Evolutionary conservation across 805 yeast genomes (phyloP), one percentile per base, ranked within the genome.

Genomic region (Yarrowia divulgata): DNA sequence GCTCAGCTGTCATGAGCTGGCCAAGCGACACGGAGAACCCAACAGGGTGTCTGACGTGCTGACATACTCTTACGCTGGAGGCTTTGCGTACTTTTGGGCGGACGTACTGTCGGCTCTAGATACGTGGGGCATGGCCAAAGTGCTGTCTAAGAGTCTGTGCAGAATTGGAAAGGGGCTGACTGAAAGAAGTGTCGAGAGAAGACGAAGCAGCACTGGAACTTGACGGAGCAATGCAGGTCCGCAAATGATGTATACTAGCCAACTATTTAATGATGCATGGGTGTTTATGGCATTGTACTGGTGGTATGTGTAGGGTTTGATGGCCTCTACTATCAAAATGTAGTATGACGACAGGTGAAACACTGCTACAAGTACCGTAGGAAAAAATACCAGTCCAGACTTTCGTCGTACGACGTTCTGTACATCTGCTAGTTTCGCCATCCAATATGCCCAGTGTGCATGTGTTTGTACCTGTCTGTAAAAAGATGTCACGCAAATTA

Each of bases 121-220:
- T 35, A 68, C 73, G 29, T 76, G 78, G 77, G 74, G 75, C 10
- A 63, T 75, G 19, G 73, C 75, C 10, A 69, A 70, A 39, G 72
- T 75, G 10, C 70, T 76, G 63, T 70, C 74, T 42, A 50, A 70
- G 40, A 69, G 75, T 7, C 46, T 63, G 48, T 48, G 57, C 39
- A 37, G 57, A 29, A 63, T 63, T n/a, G 68, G 68, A n/a, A 63
- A 48, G 46, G 68, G 57, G 6, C 57, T 63, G 10, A 63, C 68
- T 0, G 68, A 63, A 14, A 37, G 68, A 29, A 63, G 68, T 35
- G 32, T 63, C 13, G 57, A 49, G 46, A 63, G 68, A 60, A 37
- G 66, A 34, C 45, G 66, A 3, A 45, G 52, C 52, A 60, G 63
- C 48, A 57, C 63, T 19, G 60, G 60, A 37, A 39, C 58, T 9